Evolutionary conservation across 257 asterid species (phyloP).

Genomic region (Capsicum rhomboideum): DNA sequence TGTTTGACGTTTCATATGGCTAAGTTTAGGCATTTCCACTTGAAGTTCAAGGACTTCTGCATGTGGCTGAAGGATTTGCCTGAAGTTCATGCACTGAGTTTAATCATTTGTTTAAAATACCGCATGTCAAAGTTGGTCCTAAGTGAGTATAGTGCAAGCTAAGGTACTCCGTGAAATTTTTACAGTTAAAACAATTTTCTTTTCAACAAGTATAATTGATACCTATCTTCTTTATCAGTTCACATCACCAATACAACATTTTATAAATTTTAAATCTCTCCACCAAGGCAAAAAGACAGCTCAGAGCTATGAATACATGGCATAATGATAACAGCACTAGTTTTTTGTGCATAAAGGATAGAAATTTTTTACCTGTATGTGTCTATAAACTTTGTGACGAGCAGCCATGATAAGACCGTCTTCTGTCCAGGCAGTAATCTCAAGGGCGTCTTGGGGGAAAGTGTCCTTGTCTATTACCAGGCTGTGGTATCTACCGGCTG

Average conservation of each 20-base stretch:
- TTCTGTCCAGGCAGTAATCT: conserved; percentile 95
- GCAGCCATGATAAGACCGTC: conserved; percentile 92
- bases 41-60: background rate
- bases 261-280: background rate
- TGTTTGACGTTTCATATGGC: background rate
- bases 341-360: background rate
- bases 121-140: too few species aligned
- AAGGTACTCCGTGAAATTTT: background rate
- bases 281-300: background rate
- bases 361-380: conserved; percentile 49
- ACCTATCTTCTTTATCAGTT: background rate
- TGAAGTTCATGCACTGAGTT: background rate
- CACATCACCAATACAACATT: background rate
- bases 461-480: conserved; percentile 86
- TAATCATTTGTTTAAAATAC: too few species aligned
- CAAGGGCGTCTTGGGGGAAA: conserved; percentile 69
- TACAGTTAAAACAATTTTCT: background rate
- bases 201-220: background rate
- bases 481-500: conserved; percentile 94
- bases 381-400: conserved; percentile 70
- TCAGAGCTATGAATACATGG: background rate
- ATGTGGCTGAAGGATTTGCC: background rate
- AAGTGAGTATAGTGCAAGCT: background rate
- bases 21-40: background rate
- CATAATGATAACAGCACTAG: background rate